Conservation (phyloP, 768 basidiomycete species). For the Suillus decipiens region DNA sequence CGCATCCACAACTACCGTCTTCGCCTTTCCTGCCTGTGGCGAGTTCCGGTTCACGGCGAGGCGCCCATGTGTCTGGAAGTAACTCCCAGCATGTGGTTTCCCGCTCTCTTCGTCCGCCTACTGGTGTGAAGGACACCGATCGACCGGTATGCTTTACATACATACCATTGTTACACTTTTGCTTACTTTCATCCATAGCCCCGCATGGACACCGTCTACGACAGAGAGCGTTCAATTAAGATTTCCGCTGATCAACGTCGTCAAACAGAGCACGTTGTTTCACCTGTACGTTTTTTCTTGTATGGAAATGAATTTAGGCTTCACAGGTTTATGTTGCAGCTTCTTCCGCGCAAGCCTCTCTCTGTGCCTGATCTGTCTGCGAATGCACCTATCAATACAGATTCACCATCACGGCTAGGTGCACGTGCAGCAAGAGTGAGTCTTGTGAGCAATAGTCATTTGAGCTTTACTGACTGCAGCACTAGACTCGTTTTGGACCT, state of each 20-base stretch:
- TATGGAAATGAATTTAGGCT: neutral
- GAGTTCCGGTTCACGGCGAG: slow-evolving; percentile 9
- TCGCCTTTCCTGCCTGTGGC: neutral
- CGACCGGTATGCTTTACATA: slow-evolving; percentile 21
- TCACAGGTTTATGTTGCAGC: neutral
- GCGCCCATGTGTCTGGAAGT: slow-evolving; percentile 13
- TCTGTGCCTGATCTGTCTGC: neutral
- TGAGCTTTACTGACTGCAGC: neutral
- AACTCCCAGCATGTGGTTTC: slow-evolving; percentile 24
- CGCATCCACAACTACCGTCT: slow-evolving; percentile 1
- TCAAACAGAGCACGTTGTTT: slow-evolving; percentile 18
- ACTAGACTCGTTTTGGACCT: slow-evolving; percentile 36
- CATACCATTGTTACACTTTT: neutral
- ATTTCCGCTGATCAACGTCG: slow-evolving; percentile 7
- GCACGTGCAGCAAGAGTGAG: neutral
- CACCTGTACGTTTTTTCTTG: slow-evolving; percentile 22
- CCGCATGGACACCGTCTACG: slow-evolving; percentile 12
- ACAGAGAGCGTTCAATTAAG: slow-evolving; percentile 11
- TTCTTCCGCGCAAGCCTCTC: slow-evolving; percentile 2
- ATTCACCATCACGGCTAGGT: neutral
- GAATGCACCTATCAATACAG: neutral
- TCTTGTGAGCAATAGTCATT: neutral
- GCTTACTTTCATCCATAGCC: slow-evolving; percentile 21
- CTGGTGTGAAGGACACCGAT: slow-evolving; percentile 19
- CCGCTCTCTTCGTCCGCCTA: slow-evolving; percentile 18